phyloP scores from a whole-genome alignment of 345 rosid species.

The Boechera stricta region DNA sequence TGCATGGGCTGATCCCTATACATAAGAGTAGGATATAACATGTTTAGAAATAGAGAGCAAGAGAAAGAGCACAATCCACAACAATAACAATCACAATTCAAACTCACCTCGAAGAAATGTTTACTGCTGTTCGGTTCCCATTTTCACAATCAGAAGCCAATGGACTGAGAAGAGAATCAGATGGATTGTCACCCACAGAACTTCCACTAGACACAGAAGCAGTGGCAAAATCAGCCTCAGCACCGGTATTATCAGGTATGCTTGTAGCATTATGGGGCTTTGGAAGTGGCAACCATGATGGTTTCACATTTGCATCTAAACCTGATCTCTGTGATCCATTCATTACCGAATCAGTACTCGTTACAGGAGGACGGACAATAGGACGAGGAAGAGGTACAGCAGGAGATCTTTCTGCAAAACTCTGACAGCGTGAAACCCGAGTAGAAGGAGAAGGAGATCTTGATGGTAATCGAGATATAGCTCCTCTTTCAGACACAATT shows the following conservation, averaged over 20 bases:
- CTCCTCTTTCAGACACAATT: conserved; percentile 67
- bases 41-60: conserved; percentile 29
- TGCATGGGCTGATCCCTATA: conserved; percentile 59
- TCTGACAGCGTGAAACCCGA: conserved; percentile 78
- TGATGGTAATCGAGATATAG: conserved; percentile 68
- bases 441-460: conserved; percentile 78
- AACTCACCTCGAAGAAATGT: conserved; percentile 70
- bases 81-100: conserved; percentile 22
- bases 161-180: conserved; percentile 71
- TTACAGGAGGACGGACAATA: conserved; percentile 46
- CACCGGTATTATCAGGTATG: conserved; percentile 50
- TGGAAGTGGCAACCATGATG: conserved; percentile 67
- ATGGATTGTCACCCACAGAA: conserved; percentile 67
- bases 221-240: conserved; percentile 67
- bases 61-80: conserved; percentile 1
- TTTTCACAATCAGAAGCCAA: conserved; percentile 76
- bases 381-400: conserved; percentile 94
- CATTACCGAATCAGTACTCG: conserved; percentile 58
- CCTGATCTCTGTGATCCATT: conserved; percentile 56
- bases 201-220: conserved; percentile 75
- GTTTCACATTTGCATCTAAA: conserved; percentile 52
- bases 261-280: conserved; percentile 58
- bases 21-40: conserved; percentile 45
- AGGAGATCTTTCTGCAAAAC: conserved; percentile 72
- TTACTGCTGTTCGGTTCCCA: conserved; percentile 58